Base-by-base conservation (phyloP, 495 filamentous ascomycete species). In the Talaromyces ruber region DNA sequence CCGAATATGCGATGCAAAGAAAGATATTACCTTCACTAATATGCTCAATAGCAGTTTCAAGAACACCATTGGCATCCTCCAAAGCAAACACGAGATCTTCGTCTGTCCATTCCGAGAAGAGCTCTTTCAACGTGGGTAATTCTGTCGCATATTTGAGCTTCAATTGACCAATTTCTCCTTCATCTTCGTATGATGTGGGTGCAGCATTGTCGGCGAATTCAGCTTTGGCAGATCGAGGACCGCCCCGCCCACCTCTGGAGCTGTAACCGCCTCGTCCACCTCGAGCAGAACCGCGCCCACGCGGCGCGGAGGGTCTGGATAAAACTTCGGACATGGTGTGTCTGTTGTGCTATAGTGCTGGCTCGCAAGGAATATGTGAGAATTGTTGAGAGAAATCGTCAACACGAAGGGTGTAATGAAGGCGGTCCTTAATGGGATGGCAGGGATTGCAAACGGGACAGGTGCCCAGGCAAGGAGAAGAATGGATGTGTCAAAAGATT, bases 71-170 rank as follows among this genome's bases (percentile, higher is more conserved):
- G 43, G 91, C 92, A 78, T 99, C 94, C 71, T 94, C 84, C 62
- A 99, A 79, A 58, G 92, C 92, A 67, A 92, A 92, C 56, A 97
- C 84, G 56, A 98, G 82, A 71, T 98, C 92, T 69, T 94, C 90
- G 63, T 93, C 86, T 56, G 93, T 89, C 93, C 92, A 96, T 72
- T 89, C 85, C 26, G 91, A 84, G 79, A 96, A 96, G 78, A 98
- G 83, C 70, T 96, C 93, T 72, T 90, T 91, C 70, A 98, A 85
- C 63, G 81, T 85, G 57, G 74, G 77, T 65, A 97, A 78, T 73
- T 92, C 87, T 64, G 73, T 69, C 64, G 87, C 81, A 72, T 96
- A 96, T 67, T 88, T 84, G 78, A 88, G 90, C 82, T 95, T 96
- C 74, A 98, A 85, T 72, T 94, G 83, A 61, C 87, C 91, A 60